Base-by-base conservation (phyloP, 805 yeast genomes). In the Tanozyma kutaoensis region DNA sequence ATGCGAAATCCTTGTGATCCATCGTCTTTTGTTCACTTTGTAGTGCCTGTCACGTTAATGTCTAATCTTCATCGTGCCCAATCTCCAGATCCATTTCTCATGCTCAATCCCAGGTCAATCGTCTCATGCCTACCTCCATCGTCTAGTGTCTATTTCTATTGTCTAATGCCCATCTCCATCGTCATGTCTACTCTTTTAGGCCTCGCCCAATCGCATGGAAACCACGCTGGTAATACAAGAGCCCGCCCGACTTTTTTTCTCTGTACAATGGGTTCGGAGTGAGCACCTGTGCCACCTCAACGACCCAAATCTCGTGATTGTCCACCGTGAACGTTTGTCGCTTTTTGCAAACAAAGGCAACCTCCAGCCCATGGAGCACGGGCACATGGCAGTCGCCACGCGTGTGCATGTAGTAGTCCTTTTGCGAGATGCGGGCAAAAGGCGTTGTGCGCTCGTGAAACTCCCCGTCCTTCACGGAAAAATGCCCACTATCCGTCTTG, bases 281-380 rank as follows among this genome's bases (percentile, higher is more conserved):
- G n/a, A n/a, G n/a, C n/a, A n/a, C n/a, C n/a, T n/a, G n/a, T n/a
- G n/a, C 52, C 4, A 88, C 93, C 33, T 69, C 64, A 3, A 82
- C 95, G 4, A 85, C 71, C 91, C 95, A 82, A 3, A 88, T 72
- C 45, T 86, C 95, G 52, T 88, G 97, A 43, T 79, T 84, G 33
- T 79, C 85, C 1, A 84, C 76, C 8, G 47, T 46, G 27, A 78
- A 62, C 4, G 65, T 68, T 15, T 60, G 53, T 24, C 49, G 55
- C 28, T 66, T 68, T 29, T 66, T 58, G 45, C 91, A 80, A 12
- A 80, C 64, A 34, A 80, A 51, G 2, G 73, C 67, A 25, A 72
- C 53, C 35, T 76, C 85, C 19, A 72, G 63, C 14, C 66, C 58
- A 14, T 55, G 56, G 31, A 80, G 40, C 0, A 79, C 51, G 0